phyloP scores from a whole-genome alignment of 2,329 filamentous ascomycete species.

The Phyllosticta ampelicida region DNA sequence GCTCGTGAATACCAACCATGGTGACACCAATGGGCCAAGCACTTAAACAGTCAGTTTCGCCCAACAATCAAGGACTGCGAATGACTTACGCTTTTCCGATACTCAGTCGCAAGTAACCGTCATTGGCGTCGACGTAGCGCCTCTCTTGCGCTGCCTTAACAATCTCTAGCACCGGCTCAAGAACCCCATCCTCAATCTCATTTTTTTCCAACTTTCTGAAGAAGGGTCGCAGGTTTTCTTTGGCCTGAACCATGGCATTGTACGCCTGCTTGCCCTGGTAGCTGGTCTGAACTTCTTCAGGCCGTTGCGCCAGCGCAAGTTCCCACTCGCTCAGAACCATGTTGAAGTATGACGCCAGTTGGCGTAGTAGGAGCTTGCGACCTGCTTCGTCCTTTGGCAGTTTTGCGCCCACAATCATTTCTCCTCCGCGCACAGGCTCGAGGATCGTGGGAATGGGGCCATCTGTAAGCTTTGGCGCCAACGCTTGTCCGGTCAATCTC shows the following conservation, averaged over 20 bases:
- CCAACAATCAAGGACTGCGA: neutral
- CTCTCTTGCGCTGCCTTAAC: slow-evolving; percentile 82
- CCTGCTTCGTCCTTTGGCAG: slow-evolving; percentile 54
- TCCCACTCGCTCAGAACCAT: slow-evolving; percentile 92
- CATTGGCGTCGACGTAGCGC: slow-evolving; percentile 91
- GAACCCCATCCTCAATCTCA: slow-evolving; percentile 65
- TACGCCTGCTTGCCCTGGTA: slow-evolving; percentile 72
- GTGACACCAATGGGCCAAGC: slow-evolving; percentile 99
- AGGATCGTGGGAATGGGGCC: slow-evolving; percentile 84
- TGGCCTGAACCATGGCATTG: slow-evolving; percentile 75
- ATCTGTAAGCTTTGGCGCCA: slow-evolving; percentile 43
- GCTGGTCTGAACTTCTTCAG: slow-evolving; percentile 52
- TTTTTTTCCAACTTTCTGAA: slow-evolving; percentile 81
- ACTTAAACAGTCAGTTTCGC: slow-evolving; percentile 19
- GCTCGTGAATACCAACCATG: slow-evolving; percentile 99
- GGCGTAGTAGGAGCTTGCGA: slow-evolving; percentile 65
- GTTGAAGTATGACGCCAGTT: slow-evolving; percentile 90
- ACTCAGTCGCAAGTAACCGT: slow-evolving; percentile 83
- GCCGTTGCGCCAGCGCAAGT: slow-evolving; percentile 54
- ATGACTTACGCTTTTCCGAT: slow-evolving; percentile 69
- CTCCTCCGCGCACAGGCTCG: slow-evolving; percentile 65
- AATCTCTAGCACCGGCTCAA: slow-evolving; percentile 81
- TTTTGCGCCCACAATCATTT: slow-evolving; percentile 69
- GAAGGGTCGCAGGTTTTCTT: slow-evolving; percentile 77
- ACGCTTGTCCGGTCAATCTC: slow-evolving; percentile 42